phyloP scores from a whole-genome alignment of 2,329 filamentous ascomycete species.

The Alternaria metachromatica region DNA sequence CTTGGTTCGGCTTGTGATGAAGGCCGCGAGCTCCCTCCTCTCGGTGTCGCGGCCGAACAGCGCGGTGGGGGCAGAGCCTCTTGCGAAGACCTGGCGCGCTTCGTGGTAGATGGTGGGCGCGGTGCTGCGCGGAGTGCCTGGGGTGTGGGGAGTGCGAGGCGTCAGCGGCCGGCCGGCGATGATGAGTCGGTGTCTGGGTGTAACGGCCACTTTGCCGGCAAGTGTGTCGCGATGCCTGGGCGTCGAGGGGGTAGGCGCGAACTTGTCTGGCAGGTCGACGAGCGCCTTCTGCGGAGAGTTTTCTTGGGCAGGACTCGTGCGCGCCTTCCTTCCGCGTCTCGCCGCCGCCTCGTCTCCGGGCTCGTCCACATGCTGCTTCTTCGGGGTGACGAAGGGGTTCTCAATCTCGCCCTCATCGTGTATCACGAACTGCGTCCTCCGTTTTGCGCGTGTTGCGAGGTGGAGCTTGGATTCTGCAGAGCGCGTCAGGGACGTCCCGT shows the following conservation, averaged over 20 bases:
- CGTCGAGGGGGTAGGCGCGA: conserved; percentile 66
- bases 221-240: conserved; percentile 82
- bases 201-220: conserved; percentile 71
- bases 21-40: conserved; percentile 69
- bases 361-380: conserved; percentile 51
- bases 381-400: conserved; percentile 60
- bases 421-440: conserved; percentile 53
- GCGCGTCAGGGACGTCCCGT: conserved; percentile 35
- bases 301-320: conserved; percentile 54
- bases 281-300: conserved; percentile 57
- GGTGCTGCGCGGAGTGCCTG: conserved; percentile 69
- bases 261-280: conserved; percentile 57
- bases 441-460: conserved; percentile 50
- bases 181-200: conserved; percentile 83
- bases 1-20: conserved; percentile 70
- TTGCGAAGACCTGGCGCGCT: conserved; percentile 85
- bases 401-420: conserved; percentile 71
- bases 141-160: conserved; percentile 79
- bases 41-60: conserved; percentile 79
- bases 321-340: conserved; percentile 42
- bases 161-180: conserved; percentile 77
- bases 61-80: conserved; percentile 75
- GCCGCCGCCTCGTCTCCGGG: conserved; percentile 42
- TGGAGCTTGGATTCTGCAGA: conserved; percentile 30
- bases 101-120: conserved; percentile 82